Percentiles rank a stretch among this genome's conserved stretches.
These are phyloP conservation scores for Pseudocohnilembus persalinus DNA, from an alignment of 169 alveolate species.

Conservation along the genomic window DNA sequence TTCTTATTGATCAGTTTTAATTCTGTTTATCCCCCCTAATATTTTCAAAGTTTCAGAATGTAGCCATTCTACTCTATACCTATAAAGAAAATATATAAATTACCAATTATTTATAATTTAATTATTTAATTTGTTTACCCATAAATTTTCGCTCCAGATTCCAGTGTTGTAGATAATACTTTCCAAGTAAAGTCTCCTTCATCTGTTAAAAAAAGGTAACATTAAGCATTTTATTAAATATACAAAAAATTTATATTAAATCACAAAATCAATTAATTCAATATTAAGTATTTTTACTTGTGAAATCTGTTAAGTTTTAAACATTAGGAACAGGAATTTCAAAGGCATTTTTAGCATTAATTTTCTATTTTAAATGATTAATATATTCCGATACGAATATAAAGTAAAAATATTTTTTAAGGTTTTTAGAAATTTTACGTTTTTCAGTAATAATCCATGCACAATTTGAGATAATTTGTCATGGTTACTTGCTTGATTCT, in stretches of 20 bases:
- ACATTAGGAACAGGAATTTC: slow-evolving; percentile 53
- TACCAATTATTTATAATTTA: background rate
- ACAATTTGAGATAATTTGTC: background rate
- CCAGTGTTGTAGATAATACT: slow-evolving; percentile 55
- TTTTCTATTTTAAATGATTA: slow-evolving; percentile 36
- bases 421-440: background rate
- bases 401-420: too few species aligned
- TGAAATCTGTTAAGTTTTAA: slow-evolving; percentile 41
- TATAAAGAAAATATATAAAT: background rate
- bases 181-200: slow-evolving; percentile 68
- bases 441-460: background rate
- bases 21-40: slow-evolving; percentile 61
- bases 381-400: background rate
- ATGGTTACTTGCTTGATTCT: background rate
- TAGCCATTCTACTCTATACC: slow-evolving; percentile 58
- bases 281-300: slow-evolving; percentile 14
- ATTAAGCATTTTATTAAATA: too few species aligned
- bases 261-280: too few species aligned
- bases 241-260: too few species aligned
- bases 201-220: background rate
- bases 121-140: slow-evolving; percentile 11
- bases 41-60: slow-evolving; percentile 62
- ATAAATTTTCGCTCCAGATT: slow-evolving; percentile 60
- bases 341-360: slow-evolving; percentile 66
- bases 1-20: slow-evolving; percentile 7